Evolutionary conservation across 1,284 basidiomycete genomes (phyloP).

Genomic region (Cutaneotrichosporon sp.): DNA sequence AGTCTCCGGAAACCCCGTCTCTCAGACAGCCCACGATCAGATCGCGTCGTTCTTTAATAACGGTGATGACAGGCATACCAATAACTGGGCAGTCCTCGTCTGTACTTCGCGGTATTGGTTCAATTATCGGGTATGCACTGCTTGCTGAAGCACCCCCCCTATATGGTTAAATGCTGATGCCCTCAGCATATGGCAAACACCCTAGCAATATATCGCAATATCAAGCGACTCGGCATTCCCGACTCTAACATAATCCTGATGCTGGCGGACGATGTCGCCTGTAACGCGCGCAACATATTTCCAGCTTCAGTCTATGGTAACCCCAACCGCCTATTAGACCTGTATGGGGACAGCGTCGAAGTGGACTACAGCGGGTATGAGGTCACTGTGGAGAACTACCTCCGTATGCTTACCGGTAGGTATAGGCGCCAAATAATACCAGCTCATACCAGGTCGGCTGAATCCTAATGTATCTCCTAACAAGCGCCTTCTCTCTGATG

Average conservation of each 20-base stretch:
- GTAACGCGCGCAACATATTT: slow-evolving; percentile 87
- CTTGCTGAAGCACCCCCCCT: too few relatives aligned
- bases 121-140: slow-evolving; percentile 80
- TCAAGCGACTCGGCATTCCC: slow-evolving; percentile 94
- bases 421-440: too few relatives aligned
- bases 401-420: slow-evolving; percentile 80
- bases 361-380: slow-evolving; percentile 98
- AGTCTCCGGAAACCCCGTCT: neutral
- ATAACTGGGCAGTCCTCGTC: slow-evolving; percentile 98
- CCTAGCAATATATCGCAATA: slow-evolving; percentile 96
- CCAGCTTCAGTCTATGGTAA: slow-evolving; percentile 88
- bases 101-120: slow-evolving; percentile 96
- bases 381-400: slow-evolving; percentile 93
- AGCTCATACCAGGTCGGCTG: slow-evolving; percentile 62
- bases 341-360: slow-evolving; percentile 95
- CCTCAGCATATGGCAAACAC: slow-evolving; percentile 93
- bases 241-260: slow-evolving; percentile 98
- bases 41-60: slow-evolving; percentile 3
- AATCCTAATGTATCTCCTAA: slow-evolving; percentile 69
- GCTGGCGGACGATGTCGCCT: slow-evolving; percentile 95
- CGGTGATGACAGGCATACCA: slow-evolving; percentile 60
- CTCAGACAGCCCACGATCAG: neutral
- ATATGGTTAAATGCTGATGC: neutral
- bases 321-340: slow-evolving; percentile 68
- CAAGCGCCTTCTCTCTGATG: slow-evolving; percentile 85